These are phyloP conservation scores for Pholiota molesta DNA, from an alignment of 768 basidiomycete species.

Conservation along the genomic window DNA sequence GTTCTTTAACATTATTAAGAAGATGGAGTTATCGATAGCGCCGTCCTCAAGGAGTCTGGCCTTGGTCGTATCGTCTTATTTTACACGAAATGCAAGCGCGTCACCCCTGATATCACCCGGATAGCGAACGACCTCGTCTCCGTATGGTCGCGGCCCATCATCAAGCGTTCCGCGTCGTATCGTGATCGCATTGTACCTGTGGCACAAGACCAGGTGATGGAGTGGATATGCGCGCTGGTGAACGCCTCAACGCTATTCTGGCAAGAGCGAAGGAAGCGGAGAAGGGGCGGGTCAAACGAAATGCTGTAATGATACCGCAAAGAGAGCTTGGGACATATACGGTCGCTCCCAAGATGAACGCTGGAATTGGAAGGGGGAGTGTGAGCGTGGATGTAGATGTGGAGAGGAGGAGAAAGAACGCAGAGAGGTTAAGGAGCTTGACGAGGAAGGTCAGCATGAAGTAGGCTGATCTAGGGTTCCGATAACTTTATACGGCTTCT, in stretches of 20 bases:
- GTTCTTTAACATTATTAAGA: constrained; percentile 79
- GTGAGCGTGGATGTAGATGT: constrained; percentile 73
- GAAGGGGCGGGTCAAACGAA: constrained; percentile 69
- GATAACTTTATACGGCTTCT: neutral
- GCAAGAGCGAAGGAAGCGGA: constrained; percentile 69
- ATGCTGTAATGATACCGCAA: constrained; percentile 84
- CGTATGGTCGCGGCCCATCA: constrained; percentile 88
- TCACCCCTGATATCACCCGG: constrained; percentile 78
- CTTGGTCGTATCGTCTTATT: constrained; percentile 91
- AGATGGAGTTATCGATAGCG: constrained; percentile 91
- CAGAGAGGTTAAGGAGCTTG: constrained; percentile 69
- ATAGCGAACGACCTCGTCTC: constrained; percentile 85
- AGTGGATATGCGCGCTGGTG: constrained; percentile 41
- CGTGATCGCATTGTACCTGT: constrained; percentile 71
- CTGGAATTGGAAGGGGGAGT: constrained; percentile 52
- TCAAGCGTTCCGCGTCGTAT: constrained; percentile 86
- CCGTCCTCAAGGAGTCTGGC: constrained; percentile 88
- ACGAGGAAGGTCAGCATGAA: constrained; percentile 49
- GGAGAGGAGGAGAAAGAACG: constrained; percentile 72
- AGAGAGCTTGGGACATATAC: constrained; percentile 77
- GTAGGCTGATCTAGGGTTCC: constrained; percentile 9
- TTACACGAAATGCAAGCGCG: constrained; percentile 95
- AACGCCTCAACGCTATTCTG: constrained; percentile 70
- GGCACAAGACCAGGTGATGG: constrained; percentile 45
- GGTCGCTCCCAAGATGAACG: constrained; percentile 67